Conservation (phyloP, 805 yeast genomes). For the Aciculoconidium aculeatum region DNA sequence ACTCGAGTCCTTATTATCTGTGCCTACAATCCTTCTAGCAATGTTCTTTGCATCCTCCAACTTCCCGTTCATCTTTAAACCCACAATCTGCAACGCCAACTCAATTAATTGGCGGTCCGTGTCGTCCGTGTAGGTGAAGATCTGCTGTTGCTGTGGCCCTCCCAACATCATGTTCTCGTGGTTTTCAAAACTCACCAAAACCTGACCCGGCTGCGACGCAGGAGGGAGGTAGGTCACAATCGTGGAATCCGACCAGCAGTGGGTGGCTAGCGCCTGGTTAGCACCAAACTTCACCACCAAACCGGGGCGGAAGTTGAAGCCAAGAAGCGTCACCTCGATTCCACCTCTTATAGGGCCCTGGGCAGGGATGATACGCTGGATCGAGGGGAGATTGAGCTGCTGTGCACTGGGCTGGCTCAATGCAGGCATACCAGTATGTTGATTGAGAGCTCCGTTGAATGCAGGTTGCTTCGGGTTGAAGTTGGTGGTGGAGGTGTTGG, state of each 20-base stretch:
- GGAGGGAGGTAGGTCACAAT: constrained; percentile 94
- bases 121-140: constrained; percentile 91
- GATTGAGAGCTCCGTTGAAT: constrained; percentile 1
- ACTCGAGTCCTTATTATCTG: constrained; percentile 24
- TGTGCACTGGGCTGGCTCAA: constrained; percentile 10
- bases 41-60: constrained; percentile 92
- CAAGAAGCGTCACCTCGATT: constrained; percentile 86
- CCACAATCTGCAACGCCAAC: constrained; percentile 92
- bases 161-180: constrained; percentile 31
- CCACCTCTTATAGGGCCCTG: constrained; percentile 97
- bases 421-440: constrained; percentile 9
- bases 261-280: constrained; percentile 73
- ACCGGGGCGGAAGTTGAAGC: constrained; percentile 81
- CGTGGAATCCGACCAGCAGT: constrained; percentile 94
- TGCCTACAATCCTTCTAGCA: constrained; percentile 85
- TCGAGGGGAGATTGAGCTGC: constrained; percentile 40
- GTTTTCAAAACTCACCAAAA: constrained; percentile 73
- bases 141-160: constrained; percentile 41
- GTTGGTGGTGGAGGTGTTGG: constrained; percentile 23
- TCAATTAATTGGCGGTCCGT: constrained; percentile 93
- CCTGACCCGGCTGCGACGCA: constrained; percentile 84
- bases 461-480: constrained; percentile 5
- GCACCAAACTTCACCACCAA: constrained; percentile 83
- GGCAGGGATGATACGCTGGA: constrained; percentile 88
- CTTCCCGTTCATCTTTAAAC: constrained; percentile 93